phyloP scores from a whole-genome alignment of 192 early-diverging fungal species.

The Umbelopsis isabellina region DNA sequence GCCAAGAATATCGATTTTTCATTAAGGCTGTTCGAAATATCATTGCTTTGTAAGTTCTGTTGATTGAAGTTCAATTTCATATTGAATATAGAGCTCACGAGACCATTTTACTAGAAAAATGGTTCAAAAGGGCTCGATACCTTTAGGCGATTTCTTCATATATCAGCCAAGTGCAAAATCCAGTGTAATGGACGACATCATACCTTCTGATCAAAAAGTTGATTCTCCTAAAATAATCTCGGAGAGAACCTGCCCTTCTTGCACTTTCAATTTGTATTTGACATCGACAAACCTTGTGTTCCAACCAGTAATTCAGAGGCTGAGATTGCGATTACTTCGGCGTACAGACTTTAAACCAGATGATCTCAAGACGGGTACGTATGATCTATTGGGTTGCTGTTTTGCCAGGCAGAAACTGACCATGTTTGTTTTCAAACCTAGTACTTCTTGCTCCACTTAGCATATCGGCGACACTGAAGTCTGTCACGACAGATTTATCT shows the following conservation, averaged over 20 bases:
- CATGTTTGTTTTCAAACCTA: neutral
- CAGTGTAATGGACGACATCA: neutral
- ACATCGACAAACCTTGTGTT: conserved; percentile 36
- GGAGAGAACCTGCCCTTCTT: conserved; percentile 23
- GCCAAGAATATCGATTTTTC: conserved; percentile 36
- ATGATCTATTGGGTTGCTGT: neutral
- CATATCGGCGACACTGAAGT: neutral
- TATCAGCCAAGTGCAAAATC: conserved; percentile 14
- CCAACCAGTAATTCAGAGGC: conserved; percentile 32
- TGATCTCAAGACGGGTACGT: neutral
- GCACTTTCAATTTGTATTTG: conserved; percentile 38
- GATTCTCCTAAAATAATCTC: neutral
- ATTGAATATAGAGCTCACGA: neutral
- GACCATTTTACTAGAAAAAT: conserved; percentile 21
- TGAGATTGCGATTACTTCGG: conserved; percentile 22
- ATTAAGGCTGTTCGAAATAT: conserved; percentile 34
- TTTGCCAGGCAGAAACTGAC: neutral
- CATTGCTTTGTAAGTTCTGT: conserved; percentile 29
- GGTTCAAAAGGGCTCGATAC: conserved; percentile 28
- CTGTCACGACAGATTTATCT: conserved; percentile 9
- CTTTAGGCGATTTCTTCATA: conserved; percentile 37
- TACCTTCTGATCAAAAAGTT: neutral
- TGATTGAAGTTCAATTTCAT: neutral
- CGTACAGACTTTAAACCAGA: neutral
- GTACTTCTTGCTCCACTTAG: conserved; percentile 7